Evolutionary conservation across 2,329 filamentous ascomycete species (phyloP), one percentile per base, ranked within the genome.

Genomic region (Pleurostoma richardsiae): DNA sequence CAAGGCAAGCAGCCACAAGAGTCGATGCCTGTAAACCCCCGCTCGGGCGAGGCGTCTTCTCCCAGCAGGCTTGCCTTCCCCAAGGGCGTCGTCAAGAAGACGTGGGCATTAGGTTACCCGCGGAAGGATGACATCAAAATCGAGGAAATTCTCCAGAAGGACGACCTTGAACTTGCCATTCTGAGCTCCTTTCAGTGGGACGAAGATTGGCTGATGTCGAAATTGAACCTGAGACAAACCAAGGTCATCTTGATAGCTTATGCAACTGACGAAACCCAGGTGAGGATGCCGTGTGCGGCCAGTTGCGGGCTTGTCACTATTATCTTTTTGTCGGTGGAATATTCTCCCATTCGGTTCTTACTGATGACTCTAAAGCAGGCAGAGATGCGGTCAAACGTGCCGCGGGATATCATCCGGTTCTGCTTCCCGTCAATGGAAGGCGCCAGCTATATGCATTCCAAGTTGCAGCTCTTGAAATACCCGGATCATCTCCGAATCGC

Each of bases 161-260:
- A 80, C 2, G 76, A 83, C 10, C 72, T 97, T 6, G 72, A 87
- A 43, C 79, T 90, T 38, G 91, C 89, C 1, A 79, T 97, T 0
- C 69, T 97, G 4, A 95, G 90, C 55, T 88, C 92, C 0, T 97
- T 87, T 56, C 82, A 92, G 60, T 94, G 88, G 83, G 86, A 97
- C 52, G 79, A 85, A 10, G 77, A 86, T 29, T 96, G 89, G 88
- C 63, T 94, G 40, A 64, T 92, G 29, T 76, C 72, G 5, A 95
- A 94, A 61, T 63, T 95, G 29, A 73, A 89, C 50, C 60, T 74
- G 10, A 56, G 53, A 8, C 74, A 63, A 46, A 88, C 85, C 0
- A 83, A 80, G 53, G 67, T 89, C n/a, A 55, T 82, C 27, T 71
- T 88, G 47, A 60, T 83, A 39, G 74, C 79, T 2, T 82, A 73